Base-by-base conservation (phyloP, 2,329 filamentous ascomycete species). In the Claviceps quebecensis region DNA sequence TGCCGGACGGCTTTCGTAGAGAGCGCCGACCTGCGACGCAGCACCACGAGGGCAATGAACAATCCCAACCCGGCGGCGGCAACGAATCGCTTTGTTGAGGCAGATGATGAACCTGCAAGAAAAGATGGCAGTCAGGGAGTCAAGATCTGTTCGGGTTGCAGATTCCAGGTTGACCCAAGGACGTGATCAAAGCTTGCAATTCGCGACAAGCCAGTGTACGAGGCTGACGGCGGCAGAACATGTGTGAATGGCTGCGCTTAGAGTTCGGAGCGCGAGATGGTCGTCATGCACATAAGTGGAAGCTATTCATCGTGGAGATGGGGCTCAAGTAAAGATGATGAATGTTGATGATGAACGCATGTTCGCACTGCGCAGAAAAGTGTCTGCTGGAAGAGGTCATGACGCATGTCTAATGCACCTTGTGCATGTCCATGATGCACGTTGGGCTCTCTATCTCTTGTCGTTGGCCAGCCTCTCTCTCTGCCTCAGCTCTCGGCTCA, bases 1-100 rank as follows among this genome's bases (percentile, higher is more conserved):
- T 34, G 17, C 29, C 34, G 38, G 39, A 17, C 14, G 14, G 16
- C 17, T 8, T 17, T 51, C 61, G 56, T 56, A 44, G 56, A 59
- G 55, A 46, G 71, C 52, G 76, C 79, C 76, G 76, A 73, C 76
- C 76, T 69, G 76, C 76, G 75, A 78, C 75, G 45, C 19, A 13
- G 23, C 75, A 48, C 19, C 5, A 43, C 19, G 14, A 34, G 29
- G 8, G 26, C n/a, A 16, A 38, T 7, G 29, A 9, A 45, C 5
- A 16, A 38, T 8, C 19, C 29, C 29, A 34, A 34, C 29, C 29
- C 29, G 29, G 29, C 9, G 29, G 16, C 19, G 19, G 19, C 7
- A 19, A 26, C 8, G 41, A 26, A 14, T 14, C 2, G 2, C 22
- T 14, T 13, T 6, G 41, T 16, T 8, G 22, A 44, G 41, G 14